These are phyloP conservation scores for Sporobolomyces roseus DNA, from an alignment of 768 basidiomycete genomes.

Conservation along the genomic window DNA sequence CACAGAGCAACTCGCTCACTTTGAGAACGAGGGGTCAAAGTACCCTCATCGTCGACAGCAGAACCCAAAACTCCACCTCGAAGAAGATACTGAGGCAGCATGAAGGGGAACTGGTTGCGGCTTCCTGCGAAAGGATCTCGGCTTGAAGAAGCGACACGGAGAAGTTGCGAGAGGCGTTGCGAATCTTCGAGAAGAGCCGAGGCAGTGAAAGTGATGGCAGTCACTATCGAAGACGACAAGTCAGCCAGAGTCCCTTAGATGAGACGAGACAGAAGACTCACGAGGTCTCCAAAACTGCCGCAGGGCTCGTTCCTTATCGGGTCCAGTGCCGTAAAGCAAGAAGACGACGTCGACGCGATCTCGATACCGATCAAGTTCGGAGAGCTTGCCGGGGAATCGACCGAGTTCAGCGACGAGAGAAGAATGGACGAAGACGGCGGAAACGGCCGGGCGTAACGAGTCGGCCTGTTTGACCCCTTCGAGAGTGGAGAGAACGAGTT, in stretches of 20 bases:
- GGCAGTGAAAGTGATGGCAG: slow-evolving; percentile 29
- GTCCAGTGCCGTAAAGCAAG: slow-evolving; percentile 12
- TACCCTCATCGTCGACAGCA: not conserved
- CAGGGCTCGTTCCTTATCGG: not conserved
- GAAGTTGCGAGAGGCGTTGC: not conserved
- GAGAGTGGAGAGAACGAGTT: slow-evolving; percentile 22
- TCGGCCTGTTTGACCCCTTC: slow-evolving; percentile 30
- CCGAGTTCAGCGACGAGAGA: slow-evolving; percentile 13
- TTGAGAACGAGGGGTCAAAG: not conserved
- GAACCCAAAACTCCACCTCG: slow-evolving; percentile 1
- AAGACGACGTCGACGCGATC: not conserved
- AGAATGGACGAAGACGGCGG: slow-evolving; percentile 34
- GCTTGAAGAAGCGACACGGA: not conserved
- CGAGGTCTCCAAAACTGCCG: slow-evolving; percentile 17
- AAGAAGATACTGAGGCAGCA: slow-evolving; percentile 14
- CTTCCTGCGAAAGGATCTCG: not conserved
- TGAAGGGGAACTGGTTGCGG: slow-evolving; percentile 13
- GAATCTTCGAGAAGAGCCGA: not conserved
- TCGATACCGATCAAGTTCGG: slow-evolving; percentile 9
- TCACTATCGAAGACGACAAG: not conserved
- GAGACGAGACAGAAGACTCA: slow-evolving; percentile 4
- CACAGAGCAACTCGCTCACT: not conserved
- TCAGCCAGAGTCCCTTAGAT: not conserved
- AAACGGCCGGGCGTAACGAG: not conserved
- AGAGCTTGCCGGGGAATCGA: slow-evolving; percentile 5